A percentile compares a stretch with the other conserved stretches of the same genome.
Conservation (phyloP, 2,329 filamentous ascomycete species). For the Cercospora nicotianae region DNA sequence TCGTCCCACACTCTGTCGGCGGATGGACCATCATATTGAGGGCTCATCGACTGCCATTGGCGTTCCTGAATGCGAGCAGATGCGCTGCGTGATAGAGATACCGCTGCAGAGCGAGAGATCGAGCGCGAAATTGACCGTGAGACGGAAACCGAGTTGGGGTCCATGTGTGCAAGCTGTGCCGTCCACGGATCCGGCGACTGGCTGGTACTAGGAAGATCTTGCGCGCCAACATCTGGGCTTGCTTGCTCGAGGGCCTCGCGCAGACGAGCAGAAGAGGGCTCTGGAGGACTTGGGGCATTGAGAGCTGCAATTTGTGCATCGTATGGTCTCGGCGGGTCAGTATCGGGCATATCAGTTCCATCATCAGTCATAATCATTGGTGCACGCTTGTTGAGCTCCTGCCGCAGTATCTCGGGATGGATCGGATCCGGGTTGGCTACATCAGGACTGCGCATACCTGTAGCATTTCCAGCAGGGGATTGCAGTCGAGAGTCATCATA, state of each 20-base stretch:
- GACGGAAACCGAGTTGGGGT: neutral
- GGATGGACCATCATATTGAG: neutral
- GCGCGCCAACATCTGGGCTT: conserved; percentile 4
- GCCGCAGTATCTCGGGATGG: conserved; percentile 1
- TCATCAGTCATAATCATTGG: neutral
- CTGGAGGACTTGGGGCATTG: conserved; percentile 2
- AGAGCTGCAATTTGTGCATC: conserved; percentile 16
- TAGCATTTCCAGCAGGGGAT: conserved; percentile 15
- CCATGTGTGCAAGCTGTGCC: conserved; percentile 8
- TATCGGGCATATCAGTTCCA: conserved; percentile 15
- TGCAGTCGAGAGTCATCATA: neutral
- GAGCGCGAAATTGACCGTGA: conserved; percentile 6
- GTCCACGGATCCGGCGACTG: conserved; percentile 7
- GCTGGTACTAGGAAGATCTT: neutral
- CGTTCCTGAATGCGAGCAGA: conserved; percentile 7
- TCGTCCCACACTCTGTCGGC: conserved; percentile 8
- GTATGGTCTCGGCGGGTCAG: conserved; percentile 6
- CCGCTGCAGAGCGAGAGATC: neutral
- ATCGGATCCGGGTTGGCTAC: conserved; percentile 8
- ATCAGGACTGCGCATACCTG: conserved; percentile 11
- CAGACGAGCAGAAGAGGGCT: conserved; percentile 5
- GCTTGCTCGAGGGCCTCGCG: conserved; percentile 6
- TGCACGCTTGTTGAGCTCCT: conserved; percentile 6
- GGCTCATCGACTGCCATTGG: conserved; percentile 15
- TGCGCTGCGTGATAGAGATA: neutral